Conservation (phyloP, 73 alveolate genomes). For the Breviolum minutum region DNA sequence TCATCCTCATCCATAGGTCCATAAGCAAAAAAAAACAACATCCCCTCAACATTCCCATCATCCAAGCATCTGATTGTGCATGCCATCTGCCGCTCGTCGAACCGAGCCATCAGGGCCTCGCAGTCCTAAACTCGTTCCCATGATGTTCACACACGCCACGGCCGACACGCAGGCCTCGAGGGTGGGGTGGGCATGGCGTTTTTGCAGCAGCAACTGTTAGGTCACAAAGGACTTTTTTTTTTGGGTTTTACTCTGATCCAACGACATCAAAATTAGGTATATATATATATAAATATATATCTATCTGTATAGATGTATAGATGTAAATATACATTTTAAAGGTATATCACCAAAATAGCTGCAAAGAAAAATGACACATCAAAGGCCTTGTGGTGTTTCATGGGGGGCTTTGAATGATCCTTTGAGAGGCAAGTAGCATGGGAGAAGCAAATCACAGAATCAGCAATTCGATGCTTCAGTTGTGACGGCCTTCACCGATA, state of each 20-base stretch:
- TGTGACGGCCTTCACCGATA: not conserved
- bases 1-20: no score
- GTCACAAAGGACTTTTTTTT: no score
- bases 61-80: constrained; percentile 75
- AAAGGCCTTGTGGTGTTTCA: not conserved
- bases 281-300: no score
- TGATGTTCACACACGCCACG: constrained; percentile 78
- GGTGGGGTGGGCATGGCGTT: no score
- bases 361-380: not conserved
- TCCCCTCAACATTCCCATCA: not conserved
- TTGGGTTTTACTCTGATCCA: no score
- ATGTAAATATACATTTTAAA: no score
- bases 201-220: not conserved
- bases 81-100: constrained; percentile 83
- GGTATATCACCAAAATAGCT: no score
- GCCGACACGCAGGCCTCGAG: constrained; percentile 53
- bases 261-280: no score
- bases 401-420: not conserved
- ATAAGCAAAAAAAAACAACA: no score
- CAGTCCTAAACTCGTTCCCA: constrained; percentile 80
- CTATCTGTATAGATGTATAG: no score
- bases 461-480: not conserved
- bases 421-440: not conserved
- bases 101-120: constrained; percentile 87
- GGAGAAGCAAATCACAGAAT: not conserved